These are phyloP conservation scores for Crithidia bombi DNA, from an alignment of 208 protist genomes.

Conservation along the genomic window DNA sequence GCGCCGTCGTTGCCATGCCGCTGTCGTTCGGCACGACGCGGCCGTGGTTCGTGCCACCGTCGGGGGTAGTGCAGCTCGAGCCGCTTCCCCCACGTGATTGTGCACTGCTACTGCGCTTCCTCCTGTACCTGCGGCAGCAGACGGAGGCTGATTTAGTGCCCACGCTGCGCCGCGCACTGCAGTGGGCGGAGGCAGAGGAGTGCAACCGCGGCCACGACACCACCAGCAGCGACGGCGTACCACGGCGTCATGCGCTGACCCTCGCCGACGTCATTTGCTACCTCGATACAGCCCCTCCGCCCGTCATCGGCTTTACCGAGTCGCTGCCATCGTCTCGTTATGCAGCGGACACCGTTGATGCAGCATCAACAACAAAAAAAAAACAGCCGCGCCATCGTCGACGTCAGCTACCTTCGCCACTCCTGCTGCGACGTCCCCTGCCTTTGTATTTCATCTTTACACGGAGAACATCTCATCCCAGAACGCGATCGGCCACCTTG, in stretches of 20 bases:
- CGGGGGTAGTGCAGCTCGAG: slow-evolving; percentile 55
- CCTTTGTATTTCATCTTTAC: slow-evolving; percentile 84
- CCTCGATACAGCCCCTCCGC: slow-evolving; percentile 70
- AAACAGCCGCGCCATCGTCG: background rate
- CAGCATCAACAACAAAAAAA: too few species aligned
- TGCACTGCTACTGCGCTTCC: slow-evolving; percentile 54
- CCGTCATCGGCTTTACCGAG: slow-evolving; percentile 76
- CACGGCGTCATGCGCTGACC: slow-evolving; percentile 30
- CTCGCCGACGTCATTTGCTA: slow-evolving; percentile 64
- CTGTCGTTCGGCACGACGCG: slow-evolving; percentile 19
- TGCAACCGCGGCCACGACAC: background rate
- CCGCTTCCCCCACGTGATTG: slow-evolving; percentile 52
- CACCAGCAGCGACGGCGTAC: background rate
- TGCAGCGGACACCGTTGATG: slow-evolving; percentile 14
- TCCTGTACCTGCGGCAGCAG: slow-evolving; percentile 69
- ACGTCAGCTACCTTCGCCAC: background rate
- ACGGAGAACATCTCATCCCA: slow-evolving; percentile 82
- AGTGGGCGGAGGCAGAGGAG: slow-evolving; percentile 13
- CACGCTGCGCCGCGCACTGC: slow-evolving; percentile 34
- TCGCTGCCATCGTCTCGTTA: slow-evolving; percentile 23
- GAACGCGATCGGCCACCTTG: slow-evolving; percentile 81
- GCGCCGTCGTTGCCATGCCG: slow-evolving; percentile 1
- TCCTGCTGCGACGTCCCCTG: slow-evolving; percentile 28
- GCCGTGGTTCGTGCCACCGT: slow-evolving; percentile 69
- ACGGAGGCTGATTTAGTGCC: slow-evolving; percentile 42